These are phyloP conservation scores for Pogostemon cablin DNA, from an alignment of 257 asterid species.

Conservation along the genomic window DNA sequence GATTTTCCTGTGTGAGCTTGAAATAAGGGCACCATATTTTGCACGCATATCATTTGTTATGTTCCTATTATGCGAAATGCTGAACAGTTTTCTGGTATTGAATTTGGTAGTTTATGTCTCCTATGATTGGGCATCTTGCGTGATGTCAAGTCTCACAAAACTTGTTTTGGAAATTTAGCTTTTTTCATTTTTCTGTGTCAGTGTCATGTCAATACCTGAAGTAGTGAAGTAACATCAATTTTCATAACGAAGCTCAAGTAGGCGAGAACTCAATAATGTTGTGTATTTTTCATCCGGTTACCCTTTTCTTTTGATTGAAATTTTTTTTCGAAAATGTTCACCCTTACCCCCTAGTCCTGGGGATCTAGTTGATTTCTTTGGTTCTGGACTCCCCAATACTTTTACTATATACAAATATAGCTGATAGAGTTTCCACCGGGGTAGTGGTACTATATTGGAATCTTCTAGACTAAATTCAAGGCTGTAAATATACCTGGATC, in stretches of 20 bases:
- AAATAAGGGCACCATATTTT: neutral
- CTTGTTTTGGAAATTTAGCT: neutral
- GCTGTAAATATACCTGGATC: neutral
- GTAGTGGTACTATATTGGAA: neutral
- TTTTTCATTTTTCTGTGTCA: neutral
- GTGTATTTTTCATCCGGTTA: neutral
- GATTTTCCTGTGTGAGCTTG: neutral
- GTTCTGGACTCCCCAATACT: neutral
- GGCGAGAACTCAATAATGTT: neutral
- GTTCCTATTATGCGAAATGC: neutral
- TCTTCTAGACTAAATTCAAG: neutral
- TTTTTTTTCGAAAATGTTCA: neutral
- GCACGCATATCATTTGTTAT: neutral
- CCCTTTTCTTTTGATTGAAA: neutral
- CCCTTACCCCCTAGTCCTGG: neutral
- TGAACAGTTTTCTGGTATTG: neutral
- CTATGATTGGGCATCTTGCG: neutral
- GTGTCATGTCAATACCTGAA: neutral
- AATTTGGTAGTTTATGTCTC: neutral
- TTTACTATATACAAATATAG: neutral
- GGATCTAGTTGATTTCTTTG: neutral
- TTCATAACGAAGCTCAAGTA: neutral
- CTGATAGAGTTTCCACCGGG: neutral
- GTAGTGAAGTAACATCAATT: neutral
- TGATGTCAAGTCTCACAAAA: neutral